Conservation (phyloP, 768 basidiomycete genomes). For the Lactifluus pinguis region DNA sequence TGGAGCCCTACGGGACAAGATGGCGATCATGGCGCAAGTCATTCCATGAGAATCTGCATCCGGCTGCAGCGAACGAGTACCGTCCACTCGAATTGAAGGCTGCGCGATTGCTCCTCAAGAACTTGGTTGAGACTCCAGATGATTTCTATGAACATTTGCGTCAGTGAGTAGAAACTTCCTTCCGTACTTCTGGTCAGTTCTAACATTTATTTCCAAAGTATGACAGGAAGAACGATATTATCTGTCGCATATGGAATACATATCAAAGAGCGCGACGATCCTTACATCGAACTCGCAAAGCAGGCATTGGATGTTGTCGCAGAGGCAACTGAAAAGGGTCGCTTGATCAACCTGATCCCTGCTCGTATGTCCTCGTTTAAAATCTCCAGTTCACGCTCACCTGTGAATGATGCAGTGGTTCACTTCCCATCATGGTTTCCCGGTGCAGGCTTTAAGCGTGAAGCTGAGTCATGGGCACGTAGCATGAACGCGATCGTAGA, state of each 20-base stretch:
- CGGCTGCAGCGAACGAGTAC: constrained; percentile 23
- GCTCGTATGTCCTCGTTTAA: constrained; percentile 19
- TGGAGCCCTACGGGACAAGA: constrained; percentile 32
- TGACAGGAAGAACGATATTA: constrained; percentile 34
- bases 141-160: constrained; percentile 30
- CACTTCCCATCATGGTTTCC: constrained; percentile 24
- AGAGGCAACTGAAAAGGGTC: constrained; percentile 28
- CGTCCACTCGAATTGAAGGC: constrained; percentile 4
- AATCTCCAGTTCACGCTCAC: neutral
- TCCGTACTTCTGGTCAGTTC: neutral
- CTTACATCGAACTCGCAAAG: constrained; percentile 27
- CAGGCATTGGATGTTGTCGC: neutral
- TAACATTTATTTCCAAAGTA: constrained; percentile 23
- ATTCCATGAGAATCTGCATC: constrained; percentile 36
- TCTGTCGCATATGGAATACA: constrained; percentile 40
- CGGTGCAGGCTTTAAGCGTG: constrained; percentile 21
- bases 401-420: constrained; percentile 9
- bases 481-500: constrained; percentile 21
- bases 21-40: constrained; percentile 37
- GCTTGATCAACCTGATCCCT: constrained; percentile 37
- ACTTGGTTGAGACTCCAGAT: constrained; percentile 29
- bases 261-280: constrained; percentile 31
- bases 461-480: constrained; percentile 19
- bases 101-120: constrained; percentile 26
- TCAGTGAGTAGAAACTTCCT: constrained; percentile 28